These are phyloP conservation scores for Senna siamea DNA, from an alignment of 306 rosid genomes.

Conservation along the genomic window DNA sequence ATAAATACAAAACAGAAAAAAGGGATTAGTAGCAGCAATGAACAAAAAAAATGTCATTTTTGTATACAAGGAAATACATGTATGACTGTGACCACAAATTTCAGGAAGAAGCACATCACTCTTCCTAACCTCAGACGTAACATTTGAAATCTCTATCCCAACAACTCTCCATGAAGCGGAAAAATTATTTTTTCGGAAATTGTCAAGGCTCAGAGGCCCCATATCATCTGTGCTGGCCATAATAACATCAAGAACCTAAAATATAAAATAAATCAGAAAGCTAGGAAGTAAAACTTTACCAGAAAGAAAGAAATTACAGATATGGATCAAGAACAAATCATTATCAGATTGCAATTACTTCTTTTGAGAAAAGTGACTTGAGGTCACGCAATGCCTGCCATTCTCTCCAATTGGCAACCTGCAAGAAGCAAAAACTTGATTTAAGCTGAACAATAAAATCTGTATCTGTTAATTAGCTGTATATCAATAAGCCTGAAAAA, in stretches of 20 bases:
- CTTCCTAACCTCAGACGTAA: constrained; percentile 64
- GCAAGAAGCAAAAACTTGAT: constrained; percentile 37
- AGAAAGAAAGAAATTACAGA: constrained; percentile 31
- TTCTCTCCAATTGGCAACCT: constrained; percentile 76
- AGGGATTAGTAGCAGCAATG: constrained; percentile 24
- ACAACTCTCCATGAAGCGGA: constrained; percentile 78
- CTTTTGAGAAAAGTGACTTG: constrained; percentile 75
- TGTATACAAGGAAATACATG: not conserved
- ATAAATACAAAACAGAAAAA: not conserved
- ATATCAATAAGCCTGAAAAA: constrained; percentile 10
- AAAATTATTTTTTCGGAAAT: constrained; percentile 70
- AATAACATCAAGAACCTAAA: constrained; percentile 84
- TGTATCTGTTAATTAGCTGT: constrained; percentile 26
- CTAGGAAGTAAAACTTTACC: constrained; percentile 23
- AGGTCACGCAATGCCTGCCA: constrained; percentile 64
- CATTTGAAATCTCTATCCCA: constrained; percentile 54
- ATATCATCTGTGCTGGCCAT: constrained; percentile 70
- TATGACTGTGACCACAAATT: constrained; percentile 5
- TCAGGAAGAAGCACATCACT: constrained; percentile 39
- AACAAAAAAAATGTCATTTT: not conserved
- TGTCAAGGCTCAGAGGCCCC: constrained; percentile 88
- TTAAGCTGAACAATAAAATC: constrained; percentile 22
- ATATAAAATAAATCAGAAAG: constrained; percentile 42
- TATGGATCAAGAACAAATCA: constrained; percentile 26
- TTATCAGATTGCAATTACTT: constrained; percentile 59